Conservation (phyloP, 148 eudicot species). For the Rhododendron molle region DNA sequence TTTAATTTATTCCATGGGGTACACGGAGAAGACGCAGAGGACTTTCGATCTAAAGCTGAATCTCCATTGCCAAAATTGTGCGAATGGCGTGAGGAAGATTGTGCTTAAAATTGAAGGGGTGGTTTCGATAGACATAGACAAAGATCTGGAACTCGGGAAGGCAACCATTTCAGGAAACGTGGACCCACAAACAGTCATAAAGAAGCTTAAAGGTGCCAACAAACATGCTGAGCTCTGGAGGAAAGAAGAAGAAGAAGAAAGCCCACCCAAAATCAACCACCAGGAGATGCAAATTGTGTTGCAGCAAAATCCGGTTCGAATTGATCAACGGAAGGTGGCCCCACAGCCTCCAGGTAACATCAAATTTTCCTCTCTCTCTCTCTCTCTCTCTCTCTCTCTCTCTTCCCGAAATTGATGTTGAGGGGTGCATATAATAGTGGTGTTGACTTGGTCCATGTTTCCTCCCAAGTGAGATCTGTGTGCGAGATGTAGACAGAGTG, state of each 20-base stretch:
- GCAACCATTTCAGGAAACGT: background rate
- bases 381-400: no score
- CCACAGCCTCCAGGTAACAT: background rate
- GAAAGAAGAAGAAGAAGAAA: background rate
- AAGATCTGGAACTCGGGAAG: background rate
- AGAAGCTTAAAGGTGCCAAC: background rate
- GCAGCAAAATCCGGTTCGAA: background rate
- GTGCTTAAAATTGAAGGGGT: background rate
- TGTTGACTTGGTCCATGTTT: no score
- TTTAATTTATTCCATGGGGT: background rate
- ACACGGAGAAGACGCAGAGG: background rate
- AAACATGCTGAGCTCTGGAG: background rate
- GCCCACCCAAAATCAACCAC: background rate
- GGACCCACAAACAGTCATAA: background rate
- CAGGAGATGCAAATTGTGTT: background rate
- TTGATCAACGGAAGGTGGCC: background rate
- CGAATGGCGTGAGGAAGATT: background rate
- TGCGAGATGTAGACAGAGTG: no score
- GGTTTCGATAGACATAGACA: background rate
- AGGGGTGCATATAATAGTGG: no score
- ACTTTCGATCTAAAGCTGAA: background rate
- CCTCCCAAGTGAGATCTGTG: no score
- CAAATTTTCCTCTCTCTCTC: background rate
- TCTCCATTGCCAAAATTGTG: background rate
- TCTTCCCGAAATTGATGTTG: background rate